A percentile compares a stretch with the other conserved stretches of the same genome.
Evolutionary conservation across 1,284 basidiomycete genomes (phyloP).

Genomic region (Xanthoconium separans): DNA sequence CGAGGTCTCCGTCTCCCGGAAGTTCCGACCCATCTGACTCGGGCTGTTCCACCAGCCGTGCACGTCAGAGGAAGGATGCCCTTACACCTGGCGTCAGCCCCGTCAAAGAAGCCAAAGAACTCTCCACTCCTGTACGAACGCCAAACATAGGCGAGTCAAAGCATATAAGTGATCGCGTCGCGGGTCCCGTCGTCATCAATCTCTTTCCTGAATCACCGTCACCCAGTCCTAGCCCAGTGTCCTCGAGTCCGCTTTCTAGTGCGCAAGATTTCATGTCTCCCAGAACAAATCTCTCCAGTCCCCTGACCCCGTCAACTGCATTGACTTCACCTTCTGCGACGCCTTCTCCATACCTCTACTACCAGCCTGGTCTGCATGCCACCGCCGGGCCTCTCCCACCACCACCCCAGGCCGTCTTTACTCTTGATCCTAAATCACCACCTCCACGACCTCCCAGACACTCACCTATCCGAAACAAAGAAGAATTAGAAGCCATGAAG

Average conservation of each 20-base stretch:
- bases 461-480: conserved; percentile 47
- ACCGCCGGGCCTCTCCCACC: conserved; percentile 71
- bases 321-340: conserved; percentile 28
- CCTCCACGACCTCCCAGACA: conserved; percentile 67
- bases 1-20: conserved; percentile 47
- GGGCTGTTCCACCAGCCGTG: conserved; percentile 28
- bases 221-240: conserved; percentile 24
- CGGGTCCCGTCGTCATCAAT: conserved; percentile 55
- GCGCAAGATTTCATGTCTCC: conserved; percentile 32
- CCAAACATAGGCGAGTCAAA: conserved; percentile 60
- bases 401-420: conserved; percentile 57
- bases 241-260: conserved; percentile 29
- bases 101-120: conserved; percentile 30
- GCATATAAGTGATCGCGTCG: conserved; percentile 54
- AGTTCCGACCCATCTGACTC: conserved; percentile 36
- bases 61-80: conserved; percentile 36
- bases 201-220: conserved; percentile 33
- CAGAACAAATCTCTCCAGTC: conserved; percentile 26
- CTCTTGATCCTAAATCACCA: conserved; percentile 42
- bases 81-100: conserved; percentile 32
- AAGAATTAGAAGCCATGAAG: conserved; percentile 53
- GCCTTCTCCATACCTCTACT: conserved; percentile 49
- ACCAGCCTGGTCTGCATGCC: conserved; percentile 66
- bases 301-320: conserved; percentile 27
- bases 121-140: conserved; percentile 39